A percentile compares a stretch with the other conserved stretches of the same genome.
Conservation (phyloP, 257 asterid genomes). For the Petrea volubilis region DNA sequence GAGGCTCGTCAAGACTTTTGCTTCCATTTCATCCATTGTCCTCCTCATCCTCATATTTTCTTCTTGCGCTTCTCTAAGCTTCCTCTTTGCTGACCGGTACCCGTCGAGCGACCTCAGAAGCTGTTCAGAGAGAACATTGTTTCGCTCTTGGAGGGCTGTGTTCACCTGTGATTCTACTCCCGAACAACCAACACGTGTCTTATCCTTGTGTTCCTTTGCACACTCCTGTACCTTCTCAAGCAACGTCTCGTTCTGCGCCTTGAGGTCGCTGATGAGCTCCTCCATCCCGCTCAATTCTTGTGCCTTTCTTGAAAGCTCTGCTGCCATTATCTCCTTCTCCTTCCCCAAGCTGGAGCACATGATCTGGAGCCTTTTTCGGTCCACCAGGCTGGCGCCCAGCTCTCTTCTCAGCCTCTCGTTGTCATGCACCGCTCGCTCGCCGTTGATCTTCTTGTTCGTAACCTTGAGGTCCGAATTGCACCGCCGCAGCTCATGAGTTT, state of each 20-base stretch:
- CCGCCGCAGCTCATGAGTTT: conserved; percentile 34
- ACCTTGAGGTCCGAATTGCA: conserved; percentile 41
- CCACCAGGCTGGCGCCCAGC: conserved; percentile 51
- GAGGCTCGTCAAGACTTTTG: conserved; percentile 39
- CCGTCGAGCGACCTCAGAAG: conserved; percentile 54
- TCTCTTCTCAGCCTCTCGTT: conserved; percentile 52
- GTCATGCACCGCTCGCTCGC: conserved; percentile 36
- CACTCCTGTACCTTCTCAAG: conserved; percentile 43
- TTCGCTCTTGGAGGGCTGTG: conserved; percentile 48
- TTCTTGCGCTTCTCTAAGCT: conserved; percentile 43
- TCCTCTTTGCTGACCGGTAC: conserved; percentile 57
- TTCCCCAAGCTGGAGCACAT: conserved; percentile 74
- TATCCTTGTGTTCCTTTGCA: conserved; percentile 25
- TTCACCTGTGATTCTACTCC: conserved; percentile 35
- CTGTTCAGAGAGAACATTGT: conserved; percentile 43
- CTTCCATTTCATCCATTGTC: conserved; percentile 51
- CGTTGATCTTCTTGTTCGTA: conserved; percentile 30
- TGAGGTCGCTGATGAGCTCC: conserved; percentile 51
- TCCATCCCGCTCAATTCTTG: conserved; percentile 60
- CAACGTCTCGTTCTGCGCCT: conserved; percentile 45
- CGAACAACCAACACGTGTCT: not conserved
- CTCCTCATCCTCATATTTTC: conserved; percentile 38
- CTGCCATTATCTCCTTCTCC: conserved; percentile 77
- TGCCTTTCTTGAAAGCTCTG: conserved; percentile 54
- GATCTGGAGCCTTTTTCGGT: conserved; percentile 61